Evolutionary conservation across 176 grass and related monocot species (phyloP), one percentile per base, ranked within the genome.

Genomic region (Carex myosuroides): DNA sequence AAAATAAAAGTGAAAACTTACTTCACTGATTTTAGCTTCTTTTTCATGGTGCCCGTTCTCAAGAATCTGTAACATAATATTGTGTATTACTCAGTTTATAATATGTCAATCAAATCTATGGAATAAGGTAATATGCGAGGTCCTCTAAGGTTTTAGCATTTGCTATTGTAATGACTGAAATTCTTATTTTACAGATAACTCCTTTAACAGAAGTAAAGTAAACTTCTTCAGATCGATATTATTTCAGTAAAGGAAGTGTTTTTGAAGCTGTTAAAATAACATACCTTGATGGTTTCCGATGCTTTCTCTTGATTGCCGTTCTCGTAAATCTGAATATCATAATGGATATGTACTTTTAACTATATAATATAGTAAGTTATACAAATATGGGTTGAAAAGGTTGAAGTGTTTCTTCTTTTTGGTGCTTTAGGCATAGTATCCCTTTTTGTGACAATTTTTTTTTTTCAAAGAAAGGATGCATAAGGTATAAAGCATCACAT

Each of bases 31-130:
- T 84, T 83, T 65, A 76, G 63, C 14, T 83, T 86, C 86, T 81
- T 85, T 82, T 72, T 54, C 70, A n/a, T 89, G 90, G 22, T 85
- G 81, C 67, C 88, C 88, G n/a, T 89, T 90, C 60, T 92, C 85
- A 12, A 85, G 70, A 70, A 50, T 87, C 93, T 92, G 90, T 55
- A 76, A 85, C 66, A 63, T 83, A 4, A 62, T 13, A 62, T 20
- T 41, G 17, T 37, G 52, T 18, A 63, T 86, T 92, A 42, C 58
- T 57, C 35, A 79, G 3, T 82, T 84, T 20, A 80, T 58, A 85
- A 54, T 80, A 32, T 53, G 33, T 70, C 35, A 69, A 69, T 18
- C 32, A 70, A 70, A 70, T 70, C 16, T 32, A 32, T 41, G 2
- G 11, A 56, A 1, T 29, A 16, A 24, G 6, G 3, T 12, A 44